Conservation (phyloP, 306 rosid genomes). For the Lathyrus aphaca region DNA sequence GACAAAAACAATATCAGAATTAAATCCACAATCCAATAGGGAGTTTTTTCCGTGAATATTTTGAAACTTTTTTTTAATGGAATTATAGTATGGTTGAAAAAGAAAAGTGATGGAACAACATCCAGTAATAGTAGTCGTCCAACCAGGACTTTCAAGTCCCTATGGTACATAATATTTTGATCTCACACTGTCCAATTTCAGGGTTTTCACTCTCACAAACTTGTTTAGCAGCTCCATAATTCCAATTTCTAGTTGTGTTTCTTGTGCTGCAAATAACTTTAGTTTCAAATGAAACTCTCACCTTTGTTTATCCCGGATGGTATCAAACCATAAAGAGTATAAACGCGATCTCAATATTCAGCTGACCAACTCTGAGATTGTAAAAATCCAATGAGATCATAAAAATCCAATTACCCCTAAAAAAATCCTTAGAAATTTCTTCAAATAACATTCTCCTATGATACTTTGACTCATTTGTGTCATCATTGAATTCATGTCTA, state of each 20-base stretch:
- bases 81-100: constrained; percentile 58
- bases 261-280: constrained; percentile 75
- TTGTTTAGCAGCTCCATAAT: constrained; percentile 50
- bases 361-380: no score
- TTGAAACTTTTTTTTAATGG: constrained; percentile 52
- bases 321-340: constrained; percentile 63
- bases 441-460: no score
- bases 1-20: constrained; percentile 60
- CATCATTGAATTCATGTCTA: no score
- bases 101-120: constrained; percentile 58
- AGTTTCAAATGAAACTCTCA: constrained; percentile 51
- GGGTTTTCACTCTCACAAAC: constrained; percentile 51
- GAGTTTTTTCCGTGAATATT: constrained; percentile 50
- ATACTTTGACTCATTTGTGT: no score
- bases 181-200: constrained; percentile 50
- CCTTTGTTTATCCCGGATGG: constrained; percentile 51
- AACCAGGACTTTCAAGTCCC: constrained; percentile 64
- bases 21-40: constrained; percentile 70
- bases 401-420: no score
- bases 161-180: constrained; percentile 53
- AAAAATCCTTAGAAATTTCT: no score
- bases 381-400: no score
- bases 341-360: no score
- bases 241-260: constrained; percentile 52
- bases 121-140: constrained; percentile 70